Evolutionary conservation across 1,284 basidiomycete species (phyloP), one percentile per base, ranked within the genome.

Genomic region (Heterobasidion occidentale): DNA sequence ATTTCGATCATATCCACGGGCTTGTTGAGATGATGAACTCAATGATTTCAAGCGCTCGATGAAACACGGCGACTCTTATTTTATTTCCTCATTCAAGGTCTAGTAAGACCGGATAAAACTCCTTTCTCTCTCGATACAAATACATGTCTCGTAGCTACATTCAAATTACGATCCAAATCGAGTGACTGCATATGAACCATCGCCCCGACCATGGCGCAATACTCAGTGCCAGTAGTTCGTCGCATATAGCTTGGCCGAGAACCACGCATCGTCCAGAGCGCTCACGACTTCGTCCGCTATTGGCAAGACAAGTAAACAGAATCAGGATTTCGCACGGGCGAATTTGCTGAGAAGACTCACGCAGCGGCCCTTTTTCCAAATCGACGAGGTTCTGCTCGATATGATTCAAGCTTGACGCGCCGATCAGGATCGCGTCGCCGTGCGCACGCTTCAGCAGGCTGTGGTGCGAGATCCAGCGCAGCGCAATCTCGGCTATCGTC

Each of bases 331-430:
- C n/a, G 8, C 4, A 9, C 9, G n/a, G 19, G 9, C 27, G 17
- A 34, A 2, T 7, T n/a, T 54, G 19, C 1, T 9, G 20, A 1
- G 27, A 9, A 14, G 1, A 71, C 76, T 74, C 60, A 79, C 77
- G 77, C 56, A 81, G 64, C 3, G 80, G 79, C 0, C 79, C 80
- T 61, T 84, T 83, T 67, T 83, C 80, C 19, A 82, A 65, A 60
- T 83, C 80, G 20, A 72, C 34, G 48, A 82, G 61, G 59, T 83
- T 84, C 75, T 77, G 68, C 62, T 80, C 71, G 55, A 81, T 76
- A 59, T 81, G 79, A 38, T 71, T 67, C 58, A 77, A 52, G 51
- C 71, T 80, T 8, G 76, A 78, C 9, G 78, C 78, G 14, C 79
- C 79, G 56, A 82, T 80, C 20, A 82, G 67, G 36, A 82, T 67